Evolutionary conservation across 495 filamentous ascomycete genomes (phyloP).

Genomic region (Pseudevernia furfuracea): DNA sequence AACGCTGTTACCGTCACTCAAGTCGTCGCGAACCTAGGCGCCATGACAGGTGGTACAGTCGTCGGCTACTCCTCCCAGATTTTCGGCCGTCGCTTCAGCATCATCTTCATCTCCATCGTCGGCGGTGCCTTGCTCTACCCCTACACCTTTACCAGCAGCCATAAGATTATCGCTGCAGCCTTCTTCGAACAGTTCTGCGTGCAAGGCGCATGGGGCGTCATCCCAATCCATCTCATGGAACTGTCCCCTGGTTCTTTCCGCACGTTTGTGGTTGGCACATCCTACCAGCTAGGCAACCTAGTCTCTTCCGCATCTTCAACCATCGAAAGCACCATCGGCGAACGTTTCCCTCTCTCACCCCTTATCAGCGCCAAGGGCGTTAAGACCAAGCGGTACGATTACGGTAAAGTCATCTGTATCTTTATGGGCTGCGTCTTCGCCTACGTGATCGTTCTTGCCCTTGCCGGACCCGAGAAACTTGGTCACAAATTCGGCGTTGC

Average conservation of each 20-base stretch:
- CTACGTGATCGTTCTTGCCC: constrained; percentile 67
- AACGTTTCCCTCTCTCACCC: constrained; percentile 66
- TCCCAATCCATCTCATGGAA: constrained; percentile 85
- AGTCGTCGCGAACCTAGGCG: constrained; percentile 77
- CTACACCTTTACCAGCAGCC: constrained; percentile 60
- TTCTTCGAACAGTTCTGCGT: constrained; percentile 92
- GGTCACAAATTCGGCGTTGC: constrained; percentile 57
- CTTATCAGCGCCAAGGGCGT: constrained; percentile 34
- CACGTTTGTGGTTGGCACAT: constrained; percentile 75
- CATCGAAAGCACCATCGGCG: constrained; percentile 75
- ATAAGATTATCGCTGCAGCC: constrained; percentile 66
- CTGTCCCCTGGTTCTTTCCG: constrained; percentile 72
- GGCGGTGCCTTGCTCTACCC: constrained; percentile 77
- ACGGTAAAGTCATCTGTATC: constrained; percentile 86
- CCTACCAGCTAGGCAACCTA: constrained; percentile 81
- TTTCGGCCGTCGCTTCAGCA: constrained; percentile 73
- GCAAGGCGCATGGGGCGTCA: constrained; percentile 78
- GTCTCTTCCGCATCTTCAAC: constrained; percentile 72
- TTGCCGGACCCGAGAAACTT: constrained; percentile 71
- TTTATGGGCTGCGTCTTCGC: constrained; percentile 89
- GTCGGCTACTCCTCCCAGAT: constrained; percentile 74
- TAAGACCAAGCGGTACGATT: constrained; percentile 55
- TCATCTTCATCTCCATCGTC: constrained; percentile 67
- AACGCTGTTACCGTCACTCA: constrained; percentile 75
- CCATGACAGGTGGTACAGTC: constrained; percentile 66